Conservation (phyloP, 2,329 filamentous ascomycete genomes). For the Aureobasidium leucospermi region DNA sequence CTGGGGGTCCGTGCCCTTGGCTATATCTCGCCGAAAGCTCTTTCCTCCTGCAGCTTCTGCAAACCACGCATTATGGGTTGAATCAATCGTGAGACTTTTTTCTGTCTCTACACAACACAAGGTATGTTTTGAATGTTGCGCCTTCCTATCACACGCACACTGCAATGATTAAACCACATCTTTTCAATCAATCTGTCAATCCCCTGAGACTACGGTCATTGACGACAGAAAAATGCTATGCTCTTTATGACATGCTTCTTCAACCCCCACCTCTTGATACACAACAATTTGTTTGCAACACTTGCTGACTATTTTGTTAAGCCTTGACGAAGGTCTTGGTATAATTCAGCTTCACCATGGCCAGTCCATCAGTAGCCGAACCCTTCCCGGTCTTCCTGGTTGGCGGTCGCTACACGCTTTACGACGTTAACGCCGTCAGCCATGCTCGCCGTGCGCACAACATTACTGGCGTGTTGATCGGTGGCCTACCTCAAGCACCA, state of each 20-base stretch:
- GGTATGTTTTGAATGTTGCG: not conserved
- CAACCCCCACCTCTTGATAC: not conserved
- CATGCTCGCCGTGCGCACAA: constrained; percentile 71
- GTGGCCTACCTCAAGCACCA: constrained; percentile 82
- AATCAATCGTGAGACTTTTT: not conserved
- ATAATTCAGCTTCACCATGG: constrained; percentile 21
- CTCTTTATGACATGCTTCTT: constrained; percentile 28
- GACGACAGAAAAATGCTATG: constrained; percentile 47
- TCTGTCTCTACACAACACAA: not conserved
- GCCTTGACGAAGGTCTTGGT: constrained; percentile 9
- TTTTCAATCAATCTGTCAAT: constrained; percentile 69
- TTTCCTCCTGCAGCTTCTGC: constrained; percentile 10
- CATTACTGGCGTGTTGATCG: constrained; percentile 78
- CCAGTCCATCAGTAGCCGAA: constrained; percentile 32
- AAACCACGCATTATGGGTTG: constrained; percentile 6
- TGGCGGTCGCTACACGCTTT: constrained; percentile 76
- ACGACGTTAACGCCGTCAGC: constrained; percentile 74
- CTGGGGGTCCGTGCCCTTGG: not conserved
- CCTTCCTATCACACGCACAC: not conserved
- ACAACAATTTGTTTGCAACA: constrained; percentile 15
- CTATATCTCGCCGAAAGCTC: constrained; percentile 2
- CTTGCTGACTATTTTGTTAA: not conserved
- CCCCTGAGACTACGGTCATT: constrained; percentile 58
- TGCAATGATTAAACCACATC: constrained; percentile 51
- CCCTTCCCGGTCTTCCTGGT: constrained; percentile 75